These are phyloP conservation scores for Rosa chinensis DNA, from an alignment of 306 rosid genomes.

Conservation along the genomic window DNA sequence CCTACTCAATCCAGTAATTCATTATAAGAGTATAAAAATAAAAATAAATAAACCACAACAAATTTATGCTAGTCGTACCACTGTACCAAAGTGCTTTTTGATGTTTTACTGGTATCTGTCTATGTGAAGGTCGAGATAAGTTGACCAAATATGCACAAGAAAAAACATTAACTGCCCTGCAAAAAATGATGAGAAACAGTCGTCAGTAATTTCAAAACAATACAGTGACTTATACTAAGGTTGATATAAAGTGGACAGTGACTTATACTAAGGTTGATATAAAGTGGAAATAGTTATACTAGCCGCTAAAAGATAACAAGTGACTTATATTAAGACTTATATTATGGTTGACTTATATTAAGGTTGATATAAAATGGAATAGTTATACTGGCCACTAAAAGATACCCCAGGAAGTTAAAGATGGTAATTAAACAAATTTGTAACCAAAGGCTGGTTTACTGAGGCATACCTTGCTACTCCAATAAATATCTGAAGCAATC, in stretches of 20 bases:
- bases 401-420: slow-evolving; percentile 16
- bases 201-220: slow-evolving; percentile 21
- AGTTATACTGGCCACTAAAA: not conserved
- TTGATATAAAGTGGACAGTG: not conserved
- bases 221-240: slow-evolving; percentile 11
- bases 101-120: slow-evolving; percentile 76
- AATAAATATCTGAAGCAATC: slow-evolving; percentile 71
- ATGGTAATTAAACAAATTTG: slow-evolving; percentile 21
- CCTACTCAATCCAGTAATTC: slow-evolving; percentile 49
- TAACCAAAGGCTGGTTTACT: slow-evolving; percentile 22
- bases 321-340: not conserved
- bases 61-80: slow-evolving; percentile 54
- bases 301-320: not conserved
- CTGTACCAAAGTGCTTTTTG: slow-evolving; percentile 98
- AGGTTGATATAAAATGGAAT: not conserved
- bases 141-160: slow-evolving; percentile 93
- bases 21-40: slow-evolving; percentile 11
- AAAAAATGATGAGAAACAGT: slow-evolving; percentile 29
- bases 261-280: slow-evolving; percentile 10
- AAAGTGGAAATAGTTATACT: not conserved
- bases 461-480: slow-evolving; percentile 78
- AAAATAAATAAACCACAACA: slow-evolving; percentile 16
- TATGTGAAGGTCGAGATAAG: slow-evolving; percentile 74
- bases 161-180: slow-evolving; percentile 94
- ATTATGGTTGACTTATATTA: slow-evolving; percentile 3